Evolutionary conservation across 345 rosid species (phyloP).

Genomic region (Eucalyptus virginea): DNA sequence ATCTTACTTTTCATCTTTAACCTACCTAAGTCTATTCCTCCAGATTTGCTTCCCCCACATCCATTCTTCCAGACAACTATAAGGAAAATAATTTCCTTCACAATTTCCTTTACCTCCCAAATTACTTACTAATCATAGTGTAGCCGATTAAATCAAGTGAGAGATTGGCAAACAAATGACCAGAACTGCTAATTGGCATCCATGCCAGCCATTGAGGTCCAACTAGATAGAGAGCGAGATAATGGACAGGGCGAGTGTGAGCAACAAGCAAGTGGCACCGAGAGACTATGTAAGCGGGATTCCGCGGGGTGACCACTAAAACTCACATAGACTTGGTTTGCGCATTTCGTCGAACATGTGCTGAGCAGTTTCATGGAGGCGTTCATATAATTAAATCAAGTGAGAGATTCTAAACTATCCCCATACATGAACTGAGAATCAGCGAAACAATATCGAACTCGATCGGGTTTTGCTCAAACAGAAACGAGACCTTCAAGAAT

Average conservation of each 20-base stretch:
- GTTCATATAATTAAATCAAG: too few species aligned
- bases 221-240: neutral
- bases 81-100: neutral
- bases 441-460: too few species aligned
- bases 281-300: neutral
- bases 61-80: neutral
- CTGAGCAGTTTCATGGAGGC: too few species aligned
- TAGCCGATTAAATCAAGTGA: neutral
- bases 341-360: too few species aligned
- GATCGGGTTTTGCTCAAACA: too few species aligned
- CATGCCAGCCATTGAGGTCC: neutral
- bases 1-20: neutral
- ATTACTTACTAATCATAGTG: neutral
- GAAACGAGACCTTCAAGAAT: too few species aligned
- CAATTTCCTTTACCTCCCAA: neutral
- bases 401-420: too few species aligned
- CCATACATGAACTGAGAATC: too few species aligned
- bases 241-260: neutral
- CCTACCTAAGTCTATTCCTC: neutral
- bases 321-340: too few species aligned
- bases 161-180: neutral
- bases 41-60: neutral
- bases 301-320: neutral
- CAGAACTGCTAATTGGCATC: neutral
- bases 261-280: neutral